Evolutionary conservation across 352 stramenopile species (phyloP).

Genomic region (Phytophthora multivora): DNA sequence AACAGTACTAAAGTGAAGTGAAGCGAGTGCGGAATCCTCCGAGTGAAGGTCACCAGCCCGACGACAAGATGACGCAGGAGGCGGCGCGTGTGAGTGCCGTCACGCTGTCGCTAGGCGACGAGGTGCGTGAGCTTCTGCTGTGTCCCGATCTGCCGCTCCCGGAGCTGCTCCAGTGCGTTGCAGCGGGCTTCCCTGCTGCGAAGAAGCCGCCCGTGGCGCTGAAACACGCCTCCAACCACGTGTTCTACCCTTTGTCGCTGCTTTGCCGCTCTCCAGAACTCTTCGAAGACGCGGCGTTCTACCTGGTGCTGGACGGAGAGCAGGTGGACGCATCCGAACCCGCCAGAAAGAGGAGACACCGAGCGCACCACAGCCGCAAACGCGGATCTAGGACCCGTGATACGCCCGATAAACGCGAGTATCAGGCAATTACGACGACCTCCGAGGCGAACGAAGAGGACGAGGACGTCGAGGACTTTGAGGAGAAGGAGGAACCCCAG

Average conservation of each 20-base stretch:
- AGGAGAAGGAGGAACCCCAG: slow-evolving; percentile 20
- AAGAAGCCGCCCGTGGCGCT: slow-evolving; percentile 28
- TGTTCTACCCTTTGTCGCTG: slow-evolving; percentile 78
- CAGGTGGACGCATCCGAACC: not conserved
- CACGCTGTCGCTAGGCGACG: slow-evolving; percentile 39
- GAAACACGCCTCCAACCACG: slow-evolving; percentile 29
- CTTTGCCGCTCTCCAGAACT: slow-evolving; percentile 52
- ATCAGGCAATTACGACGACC: slow-evolving; percentile 18
- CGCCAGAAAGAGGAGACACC: slow-evolving; percentile 11
- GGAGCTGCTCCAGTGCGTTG: slow-evolving; percentile 61
- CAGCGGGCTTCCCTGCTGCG: slow-evolving; percentile 44
- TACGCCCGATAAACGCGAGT: slow-evolving; percentile 20
- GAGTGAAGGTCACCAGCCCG: not conserved
- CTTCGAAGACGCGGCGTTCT: slow-evolving; percentile 55
- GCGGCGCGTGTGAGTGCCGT: slow-evolving; percentile 41
- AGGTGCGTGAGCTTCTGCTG: slow-evolving; percentile 47
- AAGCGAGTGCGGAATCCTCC: slow-evolving; percentile 3
- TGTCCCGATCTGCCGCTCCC: slow-evolving; percentile 35
- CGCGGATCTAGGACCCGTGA: slow-evolving; percentile 13
- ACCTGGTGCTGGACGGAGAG: slow-evolving; percentile 44
- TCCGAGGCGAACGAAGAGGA: slow-evolving; percentile 36
- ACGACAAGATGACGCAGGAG: slow-evolving; percentile 25
- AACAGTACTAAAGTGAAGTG: slow-evolving; percentile 16
- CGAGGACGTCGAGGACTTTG: slow-evolving; percentile 24
- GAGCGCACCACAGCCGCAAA: slow-evolving; percentile 18